Conservation (phyloP, 805 yeast species). For the Candida sphagnicola region DNA sequence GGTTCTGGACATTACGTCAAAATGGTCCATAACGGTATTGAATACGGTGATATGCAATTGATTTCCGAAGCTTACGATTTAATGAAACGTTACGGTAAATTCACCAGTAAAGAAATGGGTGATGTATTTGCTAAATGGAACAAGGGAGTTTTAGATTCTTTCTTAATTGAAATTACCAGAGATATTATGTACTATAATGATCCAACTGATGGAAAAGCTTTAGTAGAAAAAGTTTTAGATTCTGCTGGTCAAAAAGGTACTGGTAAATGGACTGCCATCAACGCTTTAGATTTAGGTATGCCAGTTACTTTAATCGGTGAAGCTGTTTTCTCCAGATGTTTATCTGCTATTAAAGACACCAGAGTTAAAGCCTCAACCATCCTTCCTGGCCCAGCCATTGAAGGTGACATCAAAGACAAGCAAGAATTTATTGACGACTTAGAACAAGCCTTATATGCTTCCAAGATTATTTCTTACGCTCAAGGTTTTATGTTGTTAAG, state of each 20-base stretch:
- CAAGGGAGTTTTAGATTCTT: slow-evolving; percentile 95
- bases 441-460: slow-evolving; percentile 97
- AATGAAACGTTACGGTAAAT: slow-evolving; percentile 89
- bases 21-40: slow-evolving; percentile 99
- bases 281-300: slow-evolving; percentile 96
- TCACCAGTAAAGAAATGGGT: slow-evolving; percentile 87
- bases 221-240: slow-evolving; percentile 95
- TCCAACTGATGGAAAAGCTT: slow-evolving; percentile 79
- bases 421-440: slow-evolving; percentile 83
- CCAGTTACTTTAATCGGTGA: slow-evolving; percentile 98
- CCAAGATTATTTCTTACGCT: slow-evolving; percentile 96
- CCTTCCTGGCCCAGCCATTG: slow-evolving; percentile 77
- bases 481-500: slow-evolving; percentile 99
- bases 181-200: slow-evolving; percentile 89
- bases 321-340: slow-evolving; percentile 95
- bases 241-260: slow-evolving; percentile 99
- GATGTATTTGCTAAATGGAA: slow-evolving; percentile 92
- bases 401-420: slow-evolving; percentile 68
- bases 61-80: slow-evolving; percentile 97
- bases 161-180: slow-evolving; percentile 94
- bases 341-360: slow-evolving; percentile 89
- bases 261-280: slow-evolving; percentile 99
- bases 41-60: slow-evolving; percentile 99
- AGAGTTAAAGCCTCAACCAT: slow-evolving; percentile 80
- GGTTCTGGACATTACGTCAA: slow-evolving; percentile 99